Conservation (phyloP, 2,329 filamentous ascomycete genomes). For the Verticillium zaregamsianum region DNA sequence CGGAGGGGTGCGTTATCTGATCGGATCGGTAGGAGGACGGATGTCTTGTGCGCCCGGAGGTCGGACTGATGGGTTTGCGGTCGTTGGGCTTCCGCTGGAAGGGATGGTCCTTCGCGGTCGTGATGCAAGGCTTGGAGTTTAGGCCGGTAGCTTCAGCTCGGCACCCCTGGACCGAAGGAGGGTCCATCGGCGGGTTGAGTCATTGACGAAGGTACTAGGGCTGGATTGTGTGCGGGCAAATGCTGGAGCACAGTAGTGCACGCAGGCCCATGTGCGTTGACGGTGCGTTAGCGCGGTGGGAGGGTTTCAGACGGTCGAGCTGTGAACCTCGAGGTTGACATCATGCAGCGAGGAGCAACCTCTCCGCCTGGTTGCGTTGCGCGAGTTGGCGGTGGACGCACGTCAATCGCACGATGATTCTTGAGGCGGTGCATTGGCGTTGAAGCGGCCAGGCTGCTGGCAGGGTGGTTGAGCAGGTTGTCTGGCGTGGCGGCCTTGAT, state of each 20-base stretch:
- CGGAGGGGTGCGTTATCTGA: not conserved
- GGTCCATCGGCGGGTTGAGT: not conserved
- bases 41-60: too few relatives aligned
- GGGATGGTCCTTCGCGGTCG: not conserved
- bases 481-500: not conserved
- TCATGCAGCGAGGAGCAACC: not conserved
- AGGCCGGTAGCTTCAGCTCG: not conserved
- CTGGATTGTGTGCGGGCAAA: not conserved
- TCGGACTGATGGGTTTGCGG: too few relatives aligned
- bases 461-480: not conserved
- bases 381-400: not conserved
- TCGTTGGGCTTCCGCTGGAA: too few relatives aligned
- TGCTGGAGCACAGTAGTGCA: not conserved
- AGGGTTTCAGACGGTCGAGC: not conserved
- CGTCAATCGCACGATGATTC: not conserved
- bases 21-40: not conserved
- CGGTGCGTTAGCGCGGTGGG: not conserved
- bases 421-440: not conserved
- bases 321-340: not conserved
- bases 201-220: not conserved
- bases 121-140: not conserved
- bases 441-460: not conserved
- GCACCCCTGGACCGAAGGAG: not conserved
- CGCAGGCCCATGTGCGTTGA: not conserved
- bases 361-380: not conserved